phyloP scores from a whole-genome alignment of 2,329 filamentous ascomycete genomes.

The Dothideomycetidae sp. region DNA sequence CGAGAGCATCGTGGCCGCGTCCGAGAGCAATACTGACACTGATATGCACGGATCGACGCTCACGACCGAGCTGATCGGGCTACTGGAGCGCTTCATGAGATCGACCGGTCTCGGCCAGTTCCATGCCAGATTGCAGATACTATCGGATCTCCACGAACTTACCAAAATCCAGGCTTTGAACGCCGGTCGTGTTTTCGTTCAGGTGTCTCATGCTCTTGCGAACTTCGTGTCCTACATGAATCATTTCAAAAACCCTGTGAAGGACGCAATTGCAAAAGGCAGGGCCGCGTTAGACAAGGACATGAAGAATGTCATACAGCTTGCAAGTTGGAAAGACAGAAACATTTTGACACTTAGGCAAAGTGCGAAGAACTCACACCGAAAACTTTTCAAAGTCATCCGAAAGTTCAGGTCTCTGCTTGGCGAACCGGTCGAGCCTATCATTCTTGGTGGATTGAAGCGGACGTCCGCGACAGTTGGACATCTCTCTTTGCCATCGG shows the following conservation, averaged over 20 bases:
- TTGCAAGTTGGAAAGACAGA: slow-evolving; percentile 96
- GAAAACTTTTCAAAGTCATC: slow-evolving; percentile 81
- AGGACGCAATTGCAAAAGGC: slow-evolving; percentile 51
- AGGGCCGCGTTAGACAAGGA: slow-evolving; percentile 69
- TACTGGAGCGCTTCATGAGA: slow-evolving; percentile 64
- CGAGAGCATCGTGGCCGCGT: slow-evolving; percentile 54
- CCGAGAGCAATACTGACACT: slow-evolving; percentile 1
- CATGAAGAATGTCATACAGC: slow-evolving; percentile 80
- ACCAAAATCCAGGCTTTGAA: neutral
- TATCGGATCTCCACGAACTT: slow-evolving; percentile 41
- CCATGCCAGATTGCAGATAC: slow-evolving; percentile 48
- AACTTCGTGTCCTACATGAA: slow-evolving; percentile 68
- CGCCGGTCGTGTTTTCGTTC: neutral
- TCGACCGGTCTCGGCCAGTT: slow-evolving; percentile 69
- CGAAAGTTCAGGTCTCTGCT: slow-evolving; percentile 76
- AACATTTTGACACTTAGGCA: slow-evolving; percentile 82
- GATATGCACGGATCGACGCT: slow-evolving; percentile 23
- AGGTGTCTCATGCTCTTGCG: slow-evolving; percentile 49
- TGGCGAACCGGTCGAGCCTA: slow-evolving; percentile 55
- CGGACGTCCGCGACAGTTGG: neutral
- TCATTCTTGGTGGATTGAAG: slow-evolving; percentile 27
- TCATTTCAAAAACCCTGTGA: slow-evolving; percentile 53
- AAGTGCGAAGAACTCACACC: slow-evolving; percentile 78
- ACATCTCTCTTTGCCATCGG: neutral
- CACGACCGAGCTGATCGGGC: slow-evolving; percentile 45